Conservation (phyloP, 768 basidiomycete genomes). For the Podaxis sp. region DNA sequence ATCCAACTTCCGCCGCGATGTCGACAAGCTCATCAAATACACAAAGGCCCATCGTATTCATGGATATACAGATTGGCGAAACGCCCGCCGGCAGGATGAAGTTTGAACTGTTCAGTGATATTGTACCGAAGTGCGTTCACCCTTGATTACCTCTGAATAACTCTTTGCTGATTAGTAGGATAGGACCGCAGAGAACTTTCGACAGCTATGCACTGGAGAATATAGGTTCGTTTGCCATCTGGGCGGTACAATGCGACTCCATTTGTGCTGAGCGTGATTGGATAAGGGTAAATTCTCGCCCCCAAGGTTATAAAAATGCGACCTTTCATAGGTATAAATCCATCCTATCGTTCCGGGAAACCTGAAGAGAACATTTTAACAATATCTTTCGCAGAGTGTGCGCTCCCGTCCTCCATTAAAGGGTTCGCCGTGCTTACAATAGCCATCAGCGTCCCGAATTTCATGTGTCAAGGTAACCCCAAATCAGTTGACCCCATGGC, state of each 20-base stretch:
- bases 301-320: slow-evolving; percentile 90
- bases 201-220: slow-evolving; percentile 98
- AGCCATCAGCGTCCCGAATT: slow-evolving; percentile 70
- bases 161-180: neutral
- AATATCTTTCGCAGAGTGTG: slow-evolving; percentile 62
- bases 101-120: slow-evolving; percentile 96
- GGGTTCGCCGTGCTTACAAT: slow-evolving; percentile 13
- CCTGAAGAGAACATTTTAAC: neutral
- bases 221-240: slow-evolving; percentile 55
- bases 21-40: slow-evolving; percentile 33
- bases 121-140: slow-evolving; percentile 81
- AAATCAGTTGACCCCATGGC: neutral
- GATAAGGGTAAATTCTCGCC: slow-evolving; percentile 67
- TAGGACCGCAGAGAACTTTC: slow-evolving; percentile 97
- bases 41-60: slow-evolving; percentile 88
- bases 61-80: slow-evolving; percentile 96
- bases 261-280: slow-evolving; percentile 10
- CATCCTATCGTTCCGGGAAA: neutral
- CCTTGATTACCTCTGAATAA: neutral
- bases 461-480: slow-evolving; percentile 89
- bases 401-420: slow-evolving; percentile 19
- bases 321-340: slow-evolving; percentile 81
- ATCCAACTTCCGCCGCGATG: slow-evolving; percentile 2
- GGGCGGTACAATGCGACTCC: neutral
- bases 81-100: slow-evolving; percentile 93